Percentiles rank a stretch among this genome's conserved stretches.
Conservation (phyloP, 495 filamentous ascomycete genomes). For the Penicillium egyptiacum region DNA sequence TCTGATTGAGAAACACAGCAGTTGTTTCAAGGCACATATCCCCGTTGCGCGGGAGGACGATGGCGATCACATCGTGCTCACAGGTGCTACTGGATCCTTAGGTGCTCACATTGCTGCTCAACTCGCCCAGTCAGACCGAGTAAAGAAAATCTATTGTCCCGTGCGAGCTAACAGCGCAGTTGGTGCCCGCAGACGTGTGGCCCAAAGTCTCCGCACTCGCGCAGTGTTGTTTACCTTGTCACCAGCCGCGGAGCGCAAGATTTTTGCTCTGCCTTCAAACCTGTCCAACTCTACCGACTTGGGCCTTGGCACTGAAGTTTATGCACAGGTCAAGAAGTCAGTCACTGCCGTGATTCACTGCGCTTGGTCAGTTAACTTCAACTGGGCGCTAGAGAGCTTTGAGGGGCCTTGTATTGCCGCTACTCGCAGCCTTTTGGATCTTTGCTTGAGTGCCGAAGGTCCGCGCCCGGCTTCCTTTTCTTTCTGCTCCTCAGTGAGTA, state of each 20-base stretch:
- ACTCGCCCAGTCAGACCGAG: conserved; percentile 25
- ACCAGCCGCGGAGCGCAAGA: conserved; percentile 29
- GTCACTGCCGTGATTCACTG: conserved; percentile 58
- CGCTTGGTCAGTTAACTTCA: conserved; percentile 77
- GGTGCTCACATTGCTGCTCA: conserved; percentile 55
- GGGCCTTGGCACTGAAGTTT: conserved; percentile 28
- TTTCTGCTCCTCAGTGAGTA: conserved; percentile 63
- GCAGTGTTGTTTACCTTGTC: conserved; percentile 24
- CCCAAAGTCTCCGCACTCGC: conserved; percentile 44
- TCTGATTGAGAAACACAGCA: conserved; percentile 37
- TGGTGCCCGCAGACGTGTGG: conserved; percentile 51
- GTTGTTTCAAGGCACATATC: conserved; percentile 31
- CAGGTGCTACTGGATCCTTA: conserved; percentile 65
- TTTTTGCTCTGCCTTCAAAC: conserved; percentile 41
- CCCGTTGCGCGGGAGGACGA: conserved; percentile 20
- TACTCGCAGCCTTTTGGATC: conserved; percentile 53
- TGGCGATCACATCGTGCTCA: conserved; percentile 40
- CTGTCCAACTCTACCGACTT: conserved; percentile 39
- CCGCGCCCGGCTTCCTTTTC: conserved; percentile 40
- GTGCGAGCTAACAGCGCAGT: conserved; percentile 49
- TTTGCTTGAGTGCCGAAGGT: conserved; percentile 45
- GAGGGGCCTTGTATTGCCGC: conserved; percentile 55
- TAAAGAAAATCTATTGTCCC: conserved; percentile 54
- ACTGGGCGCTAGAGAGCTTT: conserved; percentile 58
- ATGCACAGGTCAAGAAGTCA: conserved; percentile 8